Conservation (phyloP, 257 asterid genomes). For the Solanum habrochaites region DNA sequence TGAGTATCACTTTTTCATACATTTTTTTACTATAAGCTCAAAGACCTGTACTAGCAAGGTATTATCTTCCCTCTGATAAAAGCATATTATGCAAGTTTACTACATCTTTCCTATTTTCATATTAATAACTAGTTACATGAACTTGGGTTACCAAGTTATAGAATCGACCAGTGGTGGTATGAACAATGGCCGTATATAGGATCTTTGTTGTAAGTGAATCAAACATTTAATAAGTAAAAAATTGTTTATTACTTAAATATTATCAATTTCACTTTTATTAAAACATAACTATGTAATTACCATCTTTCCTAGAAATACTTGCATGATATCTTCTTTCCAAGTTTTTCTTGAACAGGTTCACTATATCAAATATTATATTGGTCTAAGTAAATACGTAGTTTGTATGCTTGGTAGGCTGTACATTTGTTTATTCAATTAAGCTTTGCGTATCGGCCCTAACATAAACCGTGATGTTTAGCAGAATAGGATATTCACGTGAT, state of each 20-base stretch:
- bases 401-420: not conserved
- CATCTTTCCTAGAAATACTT: not conserved
- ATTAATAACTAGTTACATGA: not conserved
- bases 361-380: not conserved
- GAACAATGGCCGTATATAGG: not conserved
- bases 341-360: not conserved
- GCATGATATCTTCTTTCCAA: not conserved
- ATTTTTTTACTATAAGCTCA: slow-evolving; percentile 78
- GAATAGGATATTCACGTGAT: not conserved
- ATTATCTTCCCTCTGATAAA: slow-evolving; percentile 4
- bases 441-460: not conserved
- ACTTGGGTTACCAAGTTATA: not conserved
- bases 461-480: not conserved
- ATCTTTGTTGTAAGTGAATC: too few species aligned
- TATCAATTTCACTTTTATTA: not conserved
- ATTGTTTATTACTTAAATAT: not conserved
- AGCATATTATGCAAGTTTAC: not conserved
- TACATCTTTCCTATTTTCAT: not conserved
- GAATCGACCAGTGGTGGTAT: not conserved
- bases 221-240: not conserved
- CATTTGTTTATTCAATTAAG: not conserved
- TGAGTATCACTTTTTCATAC: slow-evolving; percentile 25
- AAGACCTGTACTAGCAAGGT: slow-evolving; percentile 64
- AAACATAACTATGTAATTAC: not conserved
- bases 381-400: not conserved